Conservation (phyloP, 2,329 filamentous ascomycete genomes). For the Microsporum audouinii region DNA sequence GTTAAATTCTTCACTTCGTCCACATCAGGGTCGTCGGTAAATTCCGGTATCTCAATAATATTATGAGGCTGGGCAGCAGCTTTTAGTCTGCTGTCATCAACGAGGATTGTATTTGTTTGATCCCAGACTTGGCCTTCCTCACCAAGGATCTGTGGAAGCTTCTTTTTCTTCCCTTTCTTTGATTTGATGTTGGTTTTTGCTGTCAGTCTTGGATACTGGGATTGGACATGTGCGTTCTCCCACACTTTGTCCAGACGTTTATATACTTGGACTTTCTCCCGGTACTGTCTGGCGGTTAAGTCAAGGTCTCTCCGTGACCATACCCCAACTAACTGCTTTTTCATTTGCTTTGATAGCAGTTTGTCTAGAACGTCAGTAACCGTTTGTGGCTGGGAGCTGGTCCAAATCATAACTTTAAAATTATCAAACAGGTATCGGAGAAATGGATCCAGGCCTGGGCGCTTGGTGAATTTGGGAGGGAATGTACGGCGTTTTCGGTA, state of each 20-base stretch:
- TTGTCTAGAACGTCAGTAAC: constrained; percentile 48
- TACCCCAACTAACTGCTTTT: constrained; percentile 49
- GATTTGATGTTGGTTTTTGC: not conserved
- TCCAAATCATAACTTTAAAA: constrained; percentile 82
- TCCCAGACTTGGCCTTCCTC: constrained; percentile 50
- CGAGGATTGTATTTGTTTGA: constrained; percentile 75
- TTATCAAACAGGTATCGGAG: constrained; percentile 60
- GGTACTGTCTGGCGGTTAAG: constrained; percentile 54
- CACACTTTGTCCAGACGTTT: constrained; percentile 71
- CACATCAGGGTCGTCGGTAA: constrained; percentile 37
- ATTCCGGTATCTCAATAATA: constrained; percentile 69
- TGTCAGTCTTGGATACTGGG: constrained; percentile 26
- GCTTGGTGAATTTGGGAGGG: constrained; percentile 48
- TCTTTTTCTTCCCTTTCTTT: constrained; percentile 2
- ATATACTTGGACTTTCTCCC: constrained; percentile 68
- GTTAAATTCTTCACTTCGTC: constrained; percentile 36
- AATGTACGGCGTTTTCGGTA: constrained; percentile 49
- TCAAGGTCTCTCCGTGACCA: constrained; percentile 72
- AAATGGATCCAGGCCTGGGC: constrained; percentile 59
- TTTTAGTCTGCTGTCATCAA: constrained; percentile 78
- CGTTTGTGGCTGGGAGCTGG: constrained; percentile 65
- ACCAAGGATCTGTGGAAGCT: constrained; percentile 26
- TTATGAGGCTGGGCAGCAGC: constrained; percentile 74
- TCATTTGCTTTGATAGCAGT: constrained; percentile 49
- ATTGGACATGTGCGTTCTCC: constrained; percentile 39